Percentiles rank a stretch among this genome's conserved stretches.
These are phyloP conservation scores for Pseudogymnoascus sp. DNA, from an alignment of 2,329 filamentous ascomycete genomes.

Conservation along the genomic window DNA sequence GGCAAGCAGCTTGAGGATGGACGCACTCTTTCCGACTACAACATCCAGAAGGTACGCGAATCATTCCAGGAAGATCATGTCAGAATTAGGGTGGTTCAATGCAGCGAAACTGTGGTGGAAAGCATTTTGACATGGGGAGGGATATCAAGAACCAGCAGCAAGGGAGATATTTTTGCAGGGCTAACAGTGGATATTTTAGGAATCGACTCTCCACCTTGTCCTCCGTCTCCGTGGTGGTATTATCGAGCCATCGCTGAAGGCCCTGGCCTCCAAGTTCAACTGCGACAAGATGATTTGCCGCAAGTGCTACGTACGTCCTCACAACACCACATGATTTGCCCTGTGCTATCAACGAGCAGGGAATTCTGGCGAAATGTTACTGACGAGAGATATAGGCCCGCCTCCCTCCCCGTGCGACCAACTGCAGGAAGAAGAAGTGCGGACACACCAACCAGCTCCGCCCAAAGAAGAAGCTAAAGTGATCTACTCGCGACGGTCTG, in stretches of 20 bases:
- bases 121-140: neutral
- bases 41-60: slow-evolving; percentile 87
- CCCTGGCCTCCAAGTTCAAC: slow-evolving; percentile 98
- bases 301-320: slow-evolving; percentile 90
- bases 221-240: slow-evolving; percentile 98
- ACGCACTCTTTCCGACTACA: slow-evolving; percentile 94
- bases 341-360: neutral
- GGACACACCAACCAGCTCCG: slow-evolving; percentile 99
- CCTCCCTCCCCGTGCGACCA: slow-evolving; percentile 96
- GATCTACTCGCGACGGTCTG: slow-evolving; percentile 40
- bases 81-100: slow-evolving; percentile 10
- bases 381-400: slow-evolving; percentile 46
- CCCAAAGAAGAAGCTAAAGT: slow-evolving; percentile 99
- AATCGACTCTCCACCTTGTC: slow-evolving; percentile 96
- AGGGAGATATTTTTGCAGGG: neutral
- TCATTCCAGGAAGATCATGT: neutral
- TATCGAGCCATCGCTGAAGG: slow-evolving; percentile 98
- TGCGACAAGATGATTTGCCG: slow-evolving; percentile 99
- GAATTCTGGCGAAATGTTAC: slow-evolving; percentile 12
- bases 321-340: neutral
- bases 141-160: neutral
- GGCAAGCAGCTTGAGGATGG: slow-evolving; percentile 99
- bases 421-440: slow-evolving; percentile 99
- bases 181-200: slow-evolving; percentile 41
- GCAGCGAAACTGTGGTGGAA: neutral